Evolutionary conservation across 495 filamentous ascomycete species (phyloP).

Genomic region (Thermothielavioides terrestris): DNA sequence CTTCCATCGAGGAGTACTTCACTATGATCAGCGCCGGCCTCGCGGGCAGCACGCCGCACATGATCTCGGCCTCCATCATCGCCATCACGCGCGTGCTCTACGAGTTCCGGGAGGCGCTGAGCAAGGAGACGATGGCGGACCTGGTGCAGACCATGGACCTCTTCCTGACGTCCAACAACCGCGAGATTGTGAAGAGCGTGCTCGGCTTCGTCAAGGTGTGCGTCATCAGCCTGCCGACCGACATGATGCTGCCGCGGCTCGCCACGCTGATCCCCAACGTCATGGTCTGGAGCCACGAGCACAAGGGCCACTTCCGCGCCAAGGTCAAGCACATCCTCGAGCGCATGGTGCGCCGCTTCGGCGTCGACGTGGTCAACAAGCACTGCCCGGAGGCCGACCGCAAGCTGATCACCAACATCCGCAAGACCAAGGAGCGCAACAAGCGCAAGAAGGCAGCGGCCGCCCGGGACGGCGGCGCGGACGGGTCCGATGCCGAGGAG

Average conservation of each 20-base stretch:
- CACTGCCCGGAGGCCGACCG: constrained; percentile 74
- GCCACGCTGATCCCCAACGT: constrained; percentile 71
- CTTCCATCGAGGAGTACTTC: constrained; percentile 88
- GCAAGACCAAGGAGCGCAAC: constrained; percentile 78
- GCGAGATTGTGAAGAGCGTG: constrained; percentile 87
- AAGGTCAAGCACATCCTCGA: constrained; percentile 98
- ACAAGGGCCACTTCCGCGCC: constrained; percentile 87
- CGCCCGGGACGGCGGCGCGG: constrained; percentile 27
- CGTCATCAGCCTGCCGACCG: constrained; percentile 70
- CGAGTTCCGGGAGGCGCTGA: constrained; percentile 63
- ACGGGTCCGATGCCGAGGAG: constrained; percentile 38
- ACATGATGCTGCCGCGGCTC: constrained; percentile 65
- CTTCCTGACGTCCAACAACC: constrained; percentile 88
- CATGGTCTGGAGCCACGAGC: constrained; percentile 94
- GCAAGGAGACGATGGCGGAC: constrained; percentile 51
- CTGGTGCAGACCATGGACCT: constrained; percentile 87
- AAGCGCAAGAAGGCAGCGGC: constrained; percentile 77
- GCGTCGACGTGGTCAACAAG: constrained; percentile 64
- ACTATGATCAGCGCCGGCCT: constrained; percentile 96
- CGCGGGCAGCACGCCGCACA: constrained; percentile 83
- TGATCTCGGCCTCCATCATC: constrained; percentile 90
- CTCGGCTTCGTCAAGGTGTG: constrained; percentile 96
- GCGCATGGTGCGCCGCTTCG: constrained; percentile 83
- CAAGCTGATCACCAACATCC: constrained; percentile 86
- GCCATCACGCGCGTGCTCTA: constrained; percentile 86